Evolutionary conservation across 1,284 basidiomycete species (phyloP).

Genomic region (Ustilago xerochloae): DNA sequence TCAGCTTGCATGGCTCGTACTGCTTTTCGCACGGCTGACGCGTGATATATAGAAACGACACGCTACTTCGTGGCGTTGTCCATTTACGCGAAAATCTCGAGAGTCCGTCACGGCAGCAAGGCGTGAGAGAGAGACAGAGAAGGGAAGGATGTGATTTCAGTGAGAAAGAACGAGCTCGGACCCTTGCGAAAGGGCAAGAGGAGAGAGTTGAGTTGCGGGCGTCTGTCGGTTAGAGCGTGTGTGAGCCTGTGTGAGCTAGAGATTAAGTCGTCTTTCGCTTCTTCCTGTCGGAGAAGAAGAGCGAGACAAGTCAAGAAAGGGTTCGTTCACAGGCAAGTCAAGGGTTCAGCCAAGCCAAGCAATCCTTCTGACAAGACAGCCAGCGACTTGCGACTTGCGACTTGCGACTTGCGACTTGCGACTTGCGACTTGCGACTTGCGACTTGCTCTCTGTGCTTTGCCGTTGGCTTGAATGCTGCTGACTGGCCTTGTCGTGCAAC

Average conservation of each 20-base stretch:
- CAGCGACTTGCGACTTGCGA: too few species aligned
- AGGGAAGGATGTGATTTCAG: neutral
- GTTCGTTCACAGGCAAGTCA: neutral
- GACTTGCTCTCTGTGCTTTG: too few species aligned
- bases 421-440: too few species aligned
- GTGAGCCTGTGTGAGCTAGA: neutral
- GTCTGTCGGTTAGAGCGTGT: neutral
- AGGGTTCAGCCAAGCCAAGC: neutral
- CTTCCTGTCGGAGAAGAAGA: too few species aligned
- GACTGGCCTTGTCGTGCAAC: neutral
- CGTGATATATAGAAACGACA: constrained; percentile 17
- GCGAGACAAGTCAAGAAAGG: neutral
- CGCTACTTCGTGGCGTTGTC: constrained; percentile 27
- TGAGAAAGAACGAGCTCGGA: neutral
- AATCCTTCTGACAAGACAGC: neutral
- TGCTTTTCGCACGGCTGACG: constrained; percentile 46
- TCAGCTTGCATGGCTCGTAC: neutral
- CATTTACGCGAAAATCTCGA: constrained; percentile 40
- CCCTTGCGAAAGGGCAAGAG: neutral
- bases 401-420: too few species aligned
- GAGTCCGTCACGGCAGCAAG: neutral
- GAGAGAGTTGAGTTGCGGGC: neutral
- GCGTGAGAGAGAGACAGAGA: neutral
- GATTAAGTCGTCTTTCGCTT: neutral
- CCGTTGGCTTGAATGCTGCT: neutral